A percentile compares a stretch with the other conserved stretches of the same genome.
Conservation (phyloP, 169 alveolate genomes). For the Eimeria praecox region DNA sequence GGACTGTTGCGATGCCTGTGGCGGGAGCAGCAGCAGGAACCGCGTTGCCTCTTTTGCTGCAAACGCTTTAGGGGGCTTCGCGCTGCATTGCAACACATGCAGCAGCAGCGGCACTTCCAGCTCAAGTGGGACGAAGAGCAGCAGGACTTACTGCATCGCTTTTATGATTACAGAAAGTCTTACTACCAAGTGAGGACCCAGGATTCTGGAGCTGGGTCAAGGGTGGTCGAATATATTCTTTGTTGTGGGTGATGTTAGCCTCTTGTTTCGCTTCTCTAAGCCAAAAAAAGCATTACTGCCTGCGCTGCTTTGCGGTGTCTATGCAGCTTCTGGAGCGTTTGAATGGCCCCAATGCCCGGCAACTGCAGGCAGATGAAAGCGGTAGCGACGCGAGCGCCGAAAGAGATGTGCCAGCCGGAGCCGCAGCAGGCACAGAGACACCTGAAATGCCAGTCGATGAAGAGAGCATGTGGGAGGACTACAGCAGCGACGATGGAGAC, state of each 20-base stretch:
- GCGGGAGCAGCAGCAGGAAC: slow-evolving; percentile 77
- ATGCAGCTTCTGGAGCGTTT: slow-evolving; percentile 57
- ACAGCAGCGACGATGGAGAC: slow-evolving; percentile 68
- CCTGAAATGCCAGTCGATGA: not conserved
- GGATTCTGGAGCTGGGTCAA: not conserved
- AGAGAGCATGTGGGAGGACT: slow-evolving; percentile 66
- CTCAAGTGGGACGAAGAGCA: slow-evolving; percentile 70
- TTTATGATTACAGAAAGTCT: slow-evolving; percentile 51
- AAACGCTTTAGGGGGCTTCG: slow-evolving; percentile 35
- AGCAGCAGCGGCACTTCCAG: slow-evolving; percentile 77
- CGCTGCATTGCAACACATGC: slow-evolving; percentile 75
- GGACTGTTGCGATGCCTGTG: slow-evolving; percentile 51
- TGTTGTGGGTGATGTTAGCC: not conserved
- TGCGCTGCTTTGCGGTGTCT: not conserved
- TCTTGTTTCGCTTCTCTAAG: no score
- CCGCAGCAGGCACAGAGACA: not conserved
- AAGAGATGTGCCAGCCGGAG: not conserved
- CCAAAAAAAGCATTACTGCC: not conserved
- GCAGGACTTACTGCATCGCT: slow-evolving; percentile 39
- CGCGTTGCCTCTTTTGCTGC: slow-evolving; percentile 68
- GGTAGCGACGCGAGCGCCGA: not conserved
- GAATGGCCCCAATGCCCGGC: not conserved
- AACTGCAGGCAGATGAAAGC: slow-evolving; percentile 6
- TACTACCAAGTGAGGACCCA: slow-evolving; percentile 6
- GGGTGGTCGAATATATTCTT: not conserved